Base-by-base conservation (phyloP, 805 yeast genomes). In the Metschnikowia peoriensis region DNA sequence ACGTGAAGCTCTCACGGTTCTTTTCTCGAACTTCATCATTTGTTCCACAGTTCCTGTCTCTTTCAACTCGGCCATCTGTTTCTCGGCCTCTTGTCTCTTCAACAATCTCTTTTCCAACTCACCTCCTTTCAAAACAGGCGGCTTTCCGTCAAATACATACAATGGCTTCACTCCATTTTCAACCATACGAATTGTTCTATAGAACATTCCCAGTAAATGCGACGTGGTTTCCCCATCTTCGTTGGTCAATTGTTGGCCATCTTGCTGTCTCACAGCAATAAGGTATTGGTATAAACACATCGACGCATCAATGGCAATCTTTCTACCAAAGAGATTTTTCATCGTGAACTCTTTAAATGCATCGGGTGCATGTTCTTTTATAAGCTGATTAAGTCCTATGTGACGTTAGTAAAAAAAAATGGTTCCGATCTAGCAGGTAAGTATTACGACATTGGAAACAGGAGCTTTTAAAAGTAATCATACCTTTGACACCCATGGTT, bases 301-400 rank as follows among this genome's bases (percentile, higher is more conserved):
- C 9, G 98, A 92, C 2, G 96, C 96, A 72, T 88, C 93, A 54
- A 94, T 92, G 54, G 99, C 99, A n/a, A 94, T 96, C 73, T 94
- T 94, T 43, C 98, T 77, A 1, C 99, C 99, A 63, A 89, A 87
- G 44, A 91, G 81, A 14, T 88, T 78, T 70, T 93, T 93, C 75
- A 93, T 86, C 59, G 90, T 97, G 52, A 82, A 80, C 50, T 84
- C 82, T 57, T 82, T 82, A 57, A 89, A 82, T 1, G 98, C 91
- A 14, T 72, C 69, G 0, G 97, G 97, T 1, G 97, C 96, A 66
- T 93, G 86, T 65, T 94, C 99, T 41, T 90, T 81, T 34, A 94
- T 83, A 43, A 96, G 79, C 53, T 90, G 90, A 63, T 87, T 91
- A 43, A 94, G 79, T 11, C 99, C 97, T 81, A 45, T 9, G 28